Percentiles rank a stretch among this genome's conserved stretches.
Conservation (phyloP, 2,329 filamentous ascomycete species). For the Lasiodiplodia sp. region DNA sequence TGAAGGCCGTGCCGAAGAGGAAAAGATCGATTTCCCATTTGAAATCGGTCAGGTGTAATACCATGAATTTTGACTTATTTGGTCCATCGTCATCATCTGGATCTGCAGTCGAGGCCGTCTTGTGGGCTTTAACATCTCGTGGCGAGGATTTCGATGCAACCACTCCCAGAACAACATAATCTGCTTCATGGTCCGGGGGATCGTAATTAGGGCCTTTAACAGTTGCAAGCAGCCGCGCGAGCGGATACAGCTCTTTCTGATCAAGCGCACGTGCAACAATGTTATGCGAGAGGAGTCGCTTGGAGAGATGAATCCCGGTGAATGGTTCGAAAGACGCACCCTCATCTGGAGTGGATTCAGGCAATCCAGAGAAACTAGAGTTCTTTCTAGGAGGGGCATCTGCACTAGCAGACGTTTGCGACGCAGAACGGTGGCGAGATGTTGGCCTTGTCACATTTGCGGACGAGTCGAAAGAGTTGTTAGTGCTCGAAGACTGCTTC, state of each 20-base stretch:
- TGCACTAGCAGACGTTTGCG: neutral
- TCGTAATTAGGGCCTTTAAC: conserved; percentile 86
- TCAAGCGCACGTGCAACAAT: conserved; percentile 79
- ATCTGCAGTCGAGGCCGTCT: conserved; percentile 49
- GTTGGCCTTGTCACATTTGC: neutral
- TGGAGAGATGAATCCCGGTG: conserved; percentile 83
- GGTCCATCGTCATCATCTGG: conserved; percentile 59
- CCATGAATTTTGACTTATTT: conserved; percentile 85
- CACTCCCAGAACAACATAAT: conserved; percentile 88
- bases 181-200: conserved; percentile 80
- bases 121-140: conserved; percentile 63
- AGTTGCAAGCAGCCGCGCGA: conserved; percentile 80
- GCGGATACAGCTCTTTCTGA: conserved; percentile 76
- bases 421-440: conserved; percentile 6
- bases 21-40: conserved; percentile 92
- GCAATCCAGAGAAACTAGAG: conserved; percentile 22
- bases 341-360: conserved; percentile 41
- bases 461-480: conserved; percentile 10
- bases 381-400: neutral
- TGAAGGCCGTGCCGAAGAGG: conserved; percentile 89
- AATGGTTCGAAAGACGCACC: conserved; percentile 72
- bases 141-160: conserved; percentile 89
- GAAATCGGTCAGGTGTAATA: conserved; percentile 84
- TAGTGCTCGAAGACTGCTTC: neutral
- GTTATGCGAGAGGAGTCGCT: conserved; percentile 81